Evolutionary conservation across 495 filamentous ascomycete genomes (phyloP), one percentile per base, ranked within the genome.

Genomic region (Aspergillus leporis): DNA sequence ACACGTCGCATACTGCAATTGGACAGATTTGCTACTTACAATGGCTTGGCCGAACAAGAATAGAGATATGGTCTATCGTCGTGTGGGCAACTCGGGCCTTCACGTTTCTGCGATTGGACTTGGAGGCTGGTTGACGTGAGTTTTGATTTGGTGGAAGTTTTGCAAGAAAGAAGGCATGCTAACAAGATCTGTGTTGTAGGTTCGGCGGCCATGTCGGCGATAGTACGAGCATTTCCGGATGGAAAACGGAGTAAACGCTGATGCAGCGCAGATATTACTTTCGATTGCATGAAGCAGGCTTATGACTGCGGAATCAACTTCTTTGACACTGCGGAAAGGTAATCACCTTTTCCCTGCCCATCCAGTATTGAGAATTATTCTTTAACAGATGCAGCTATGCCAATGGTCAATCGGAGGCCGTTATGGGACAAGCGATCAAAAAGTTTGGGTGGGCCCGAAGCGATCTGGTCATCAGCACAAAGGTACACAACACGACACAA

Each of bases 401-500:
- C 36, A 82, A 72, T 57, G 90, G 90, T 54, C 80, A 89, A 62
- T 87, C 83, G 16, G 90, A 93, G 70, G 69, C 83, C 50, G 84
- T 90, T 43, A 90, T 93, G 84, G 90, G 90, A 18, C 67, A 83
- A 60, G 88, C 88, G 1, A 88, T 86, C 50, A 80, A 82, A 67
- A 74, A 80, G 50, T 76, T 74, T 51, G 74, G 70, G 12, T 81
- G 91, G 91, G 88, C 89, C 62, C 80, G 90, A 41, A 89, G 88
- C 69, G 90, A 94, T 70, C 74, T 93, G 36, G 91, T 95, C 28
- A 86, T 95, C 63, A 90, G 86, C 46, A 93, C 91, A n/a, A 94
- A 94, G 80, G 81, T 88, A 71, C 53, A 56, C 50, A 10, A 19
- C 3, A 9, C 19, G 16, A 30, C 34, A 23, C 18, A 34, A 25